A percentile compares a stretch with the other conserved stretches of the same genome.
Conservation (phyloP, 192 early-diverging fungal genomes). For the Mortierella hygrophila region DNA sequence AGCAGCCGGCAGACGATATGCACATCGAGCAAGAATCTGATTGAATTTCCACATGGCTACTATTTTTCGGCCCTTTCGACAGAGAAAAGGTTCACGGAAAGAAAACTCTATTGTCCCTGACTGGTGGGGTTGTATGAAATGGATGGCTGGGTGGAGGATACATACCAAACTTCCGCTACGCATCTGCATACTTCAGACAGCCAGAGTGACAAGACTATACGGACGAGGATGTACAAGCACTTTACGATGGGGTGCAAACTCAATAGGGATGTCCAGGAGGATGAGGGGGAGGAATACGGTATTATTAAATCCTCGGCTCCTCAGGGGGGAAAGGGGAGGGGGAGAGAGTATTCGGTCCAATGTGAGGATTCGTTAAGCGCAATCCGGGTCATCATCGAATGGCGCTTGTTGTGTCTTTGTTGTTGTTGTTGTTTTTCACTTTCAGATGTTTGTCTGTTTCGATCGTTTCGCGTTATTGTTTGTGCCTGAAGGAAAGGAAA, state of each 20-base stretch:
- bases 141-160: neutral
- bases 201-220: neutral
- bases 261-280: neutral
- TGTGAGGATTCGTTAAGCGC: no score
- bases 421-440: neutral
- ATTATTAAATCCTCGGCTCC: neutral
- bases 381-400: no score
- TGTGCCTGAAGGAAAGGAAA: neutral
- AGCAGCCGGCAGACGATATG: neutral
- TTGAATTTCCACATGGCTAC: neutral
- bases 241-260: neutral
- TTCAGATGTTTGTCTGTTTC: neutral
- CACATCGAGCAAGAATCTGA: neutral
- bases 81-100: neutral
- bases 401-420: no score
- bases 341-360: neutral
- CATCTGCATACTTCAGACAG: neutral
- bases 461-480: neutral
- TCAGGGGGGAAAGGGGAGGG: neutral
- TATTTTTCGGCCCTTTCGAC: neutral
- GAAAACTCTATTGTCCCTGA: slow-evolving; percentile 1
- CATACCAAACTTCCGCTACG: no score
- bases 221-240: neutral
- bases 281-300: neutral
- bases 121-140: neutral